phyloP scores from a whole-genome alignment of 768 basidiomycete genomes.

The Tricholoma sp. region DNA sequence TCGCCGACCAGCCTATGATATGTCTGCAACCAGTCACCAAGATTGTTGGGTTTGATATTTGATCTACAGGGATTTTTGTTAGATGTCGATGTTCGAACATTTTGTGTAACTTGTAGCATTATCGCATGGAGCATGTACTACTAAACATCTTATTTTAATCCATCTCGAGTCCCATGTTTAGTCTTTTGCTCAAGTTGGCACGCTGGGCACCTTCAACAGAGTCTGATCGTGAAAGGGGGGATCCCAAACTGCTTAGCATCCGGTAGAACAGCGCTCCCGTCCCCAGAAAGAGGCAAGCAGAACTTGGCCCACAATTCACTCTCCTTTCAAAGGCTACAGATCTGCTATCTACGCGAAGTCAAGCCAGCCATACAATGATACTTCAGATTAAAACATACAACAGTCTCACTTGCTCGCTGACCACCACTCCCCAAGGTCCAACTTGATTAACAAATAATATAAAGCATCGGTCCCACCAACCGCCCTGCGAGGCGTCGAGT shows the following conservation, averaged over 20 bases:
- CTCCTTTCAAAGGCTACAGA: no score
- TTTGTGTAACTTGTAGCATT: slow-evolving; percentile 1
- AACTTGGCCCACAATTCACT: no score
- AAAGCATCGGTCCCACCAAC: slow-evolving; percentile 51
- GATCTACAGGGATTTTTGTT: background rate
- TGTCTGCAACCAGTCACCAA: slow-evolving; percentile 53
- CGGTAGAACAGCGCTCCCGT: no score
- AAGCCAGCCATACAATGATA: background rate
- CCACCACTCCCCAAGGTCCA: slow-evolving; percentile 63
- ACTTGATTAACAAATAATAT: slow-evolving; percentile 46
- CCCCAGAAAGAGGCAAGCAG: no score
- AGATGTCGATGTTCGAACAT: background rate
- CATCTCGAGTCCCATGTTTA: background rate
- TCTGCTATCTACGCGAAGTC: background rate
- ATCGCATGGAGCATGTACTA: background rate
- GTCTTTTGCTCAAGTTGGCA: background rate
- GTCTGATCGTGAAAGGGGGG: no score
- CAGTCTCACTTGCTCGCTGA: slow-evolving; percentile 6
- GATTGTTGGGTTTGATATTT: slow-evolving; percentile 52
- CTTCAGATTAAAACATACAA: background rate
- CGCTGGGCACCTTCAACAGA: background rate
- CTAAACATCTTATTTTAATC: slow-evolving; percentile 1
- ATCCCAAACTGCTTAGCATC: background rate
- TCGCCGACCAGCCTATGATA: slow-evolving; percentile 44
- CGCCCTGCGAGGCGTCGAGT: slow-evolving; percentile 22